Percentiles rank a stretch among this genome's conserved stretches.
Conservation (phyloP, 192 early-diverging fungal genomes). For the Ambispora gerdemannii region DNA sequence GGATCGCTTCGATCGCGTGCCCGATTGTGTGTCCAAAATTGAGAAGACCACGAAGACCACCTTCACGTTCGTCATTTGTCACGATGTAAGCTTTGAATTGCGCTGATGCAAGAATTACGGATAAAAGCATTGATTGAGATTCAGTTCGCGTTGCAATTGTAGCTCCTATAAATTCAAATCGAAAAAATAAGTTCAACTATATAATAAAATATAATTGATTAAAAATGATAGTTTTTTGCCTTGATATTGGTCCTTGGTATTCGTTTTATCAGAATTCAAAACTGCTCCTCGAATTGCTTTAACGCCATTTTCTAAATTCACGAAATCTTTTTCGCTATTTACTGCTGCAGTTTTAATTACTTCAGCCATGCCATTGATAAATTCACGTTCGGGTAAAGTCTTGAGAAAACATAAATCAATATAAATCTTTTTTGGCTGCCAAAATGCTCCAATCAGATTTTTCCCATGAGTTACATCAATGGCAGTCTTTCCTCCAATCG, state of each 20-base stretch:
- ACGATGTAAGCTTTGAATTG: constrained; percentile 94
- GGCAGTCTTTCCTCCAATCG: constrained; percentile 95
- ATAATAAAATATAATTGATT: background rate
- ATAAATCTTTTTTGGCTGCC: constrained; percentile 91
- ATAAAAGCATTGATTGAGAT: constrained; percentile 66
- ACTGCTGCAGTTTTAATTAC: constrained; percentile 98
- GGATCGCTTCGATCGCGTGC: constrained; percentile 92
- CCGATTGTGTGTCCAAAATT: constrained; percentile 98
- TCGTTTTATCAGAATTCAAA: constrained; percentile 43
- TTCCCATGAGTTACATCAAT: constrained; percentile 96
- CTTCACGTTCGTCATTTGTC: constrained; percentile 92
- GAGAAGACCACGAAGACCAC: constrained; percentile 87
- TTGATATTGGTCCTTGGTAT: constrained; percentile 47
- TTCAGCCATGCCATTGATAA: constrained; percentile 96
- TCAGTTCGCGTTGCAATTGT: constrained; percentile 59
- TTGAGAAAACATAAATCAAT: constrained; percentile 84
- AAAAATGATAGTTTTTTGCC: background rate
- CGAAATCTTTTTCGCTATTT: constrained; percentile 84
- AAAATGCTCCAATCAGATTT: constrained; percentile 94
- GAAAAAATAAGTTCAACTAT: background rate
- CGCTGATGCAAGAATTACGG: constrained; percentile 84
- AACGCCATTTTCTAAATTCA: constrained; percentile 80
- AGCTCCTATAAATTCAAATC: constrained; percentile 40
- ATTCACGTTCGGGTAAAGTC: constrained; percentile 87
- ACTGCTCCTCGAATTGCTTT: constrained; percentile 78